These are phyloP conservation scores for Pythium pyrilobum DNA, from an alignment of 352 stramenopile species.

Conservation along the genomic window DNA sequence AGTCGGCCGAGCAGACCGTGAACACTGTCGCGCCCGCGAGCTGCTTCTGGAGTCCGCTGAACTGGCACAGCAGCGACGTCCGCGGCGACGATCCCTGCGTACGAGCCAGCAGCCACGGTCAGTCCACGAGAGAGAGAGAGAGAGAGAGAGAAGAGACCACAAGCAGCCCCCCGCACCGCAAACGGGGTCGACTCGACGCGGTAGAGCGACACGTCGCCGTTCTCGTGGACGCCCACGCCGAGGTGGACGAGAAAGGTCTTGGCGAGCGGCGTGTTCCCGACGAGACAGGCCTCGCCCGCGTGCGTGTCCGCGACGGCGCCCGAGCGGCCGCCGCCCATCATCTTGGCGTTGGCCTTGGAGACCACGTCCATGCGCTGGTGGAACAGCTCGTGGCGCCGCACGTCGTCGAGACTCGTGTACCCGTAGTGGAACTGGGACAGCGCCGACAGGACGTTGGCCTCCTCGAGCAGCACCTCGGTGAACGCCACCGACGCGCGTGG, in stretches of 20 bases:
- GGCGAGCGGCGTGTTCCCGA: conserved; percentile 43
- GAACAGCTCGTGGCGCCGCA: conserved; percentile 43
- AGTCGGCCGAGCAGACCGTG: conserved; percentile 53
- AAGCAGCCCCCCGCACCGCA: conserved; percentile 36
- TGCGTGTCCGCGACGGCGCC: conserved; percentile 58
- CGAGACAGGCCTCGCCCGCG: conserved; percentile 56
- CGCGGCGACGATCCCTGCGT: conserved; percentile 46
- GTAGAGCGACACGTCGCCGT: conserved; percentile 72
- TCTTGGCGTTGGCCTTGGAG: conserved; percentile 54
- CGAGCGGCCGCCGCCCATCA: conserved; percentile 45
- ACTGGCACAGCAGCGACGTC: conserved; percentile 49
- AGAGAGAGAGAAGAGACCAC: neutral
- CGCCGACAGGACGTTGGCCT: conserved; percentile 61
- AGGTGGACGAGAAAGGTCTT: conserved; percentile 70
- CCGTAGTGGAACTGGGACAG: conserved; percentile 73
- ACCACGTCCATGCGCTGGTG: conserved; percentile 64
- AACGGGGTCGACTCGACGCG: conserved; percentile 61
- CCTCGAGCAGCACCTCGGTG: conserved; percentile 53
- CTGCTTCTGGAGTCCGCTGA: conserved; percentile 37
- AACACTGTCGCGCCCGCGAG: conserved; percentile 50
- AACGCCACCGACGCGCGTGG: conserved; percentile 20
- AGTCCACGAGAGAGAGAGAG: too few relatives aligned
- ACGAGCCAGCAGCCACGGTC: neutral
- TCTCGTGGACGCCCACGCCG: conserved; percentile 53
- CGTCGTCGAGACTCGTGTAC: conserved; percentile 49